Base-by-base conservation (phyloP, 1,284 basidiomycete species). In the Leccinum subspadiceum region DNA sequence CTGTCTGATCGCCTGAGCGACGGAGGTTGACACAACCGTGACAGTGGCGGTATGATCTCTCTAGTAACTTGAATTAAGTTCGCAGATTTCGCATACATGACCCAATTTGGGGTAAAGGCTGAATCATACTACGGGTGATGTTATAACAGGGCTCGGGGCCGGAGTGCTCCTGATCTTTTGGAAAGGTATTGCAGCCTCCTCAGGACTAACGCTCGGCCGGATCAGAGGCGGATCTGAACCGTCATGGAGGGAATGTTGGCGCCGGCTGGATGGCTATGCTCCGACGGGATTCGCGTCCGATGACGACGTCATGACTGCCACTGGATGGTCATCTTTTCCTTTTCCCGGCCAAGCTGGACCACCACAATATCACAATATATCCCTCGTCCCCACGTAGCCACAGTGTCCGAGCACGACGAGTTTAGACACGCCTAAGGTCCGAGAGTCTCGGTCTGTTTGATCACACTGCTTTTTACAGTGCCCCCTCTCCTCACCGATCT, bases 401-500 rank as follows among this genome's bases (percentile, higher is more conserved):
- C 8, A 17, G 39, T 17, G 41, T 20, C 41, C n/a, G 17, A 41
- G 39, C 39, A 9, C n/a, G 39, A n/a, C 39, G 39, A n/a, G n/a
- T 41, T 41, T 41, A 15, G 8, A 15, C 37, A 20, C 35, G 12
- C 41, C 0, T 17, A 15, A n/a, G n/a, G 8, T n/a, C 44, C 44
- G 44, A 46, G 20, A n/a, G 12, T 15, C 15, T 29, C 49, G 15
- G 41, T 6, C 4, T 5, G n/a, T 13, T 22, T 22, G 35, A 46
- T 44, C 41, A 20, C 5, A 33, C 41, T 20, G 41, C 53, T 20
- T 49, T 53, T n/a, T 44, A 5, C 64, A 89, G 89, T 90, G 90
- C 13, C 83, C 92, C 3, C 29, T 31, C 75, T 93, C 37, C 15
- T n/a, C 9, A 86, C 89, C 60, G 90, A 90, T 5, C 87, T 90